phyloP scores from a whole-genome alignment of 2,329 filamentous ascomycete species.

The Orbilia ellipsospora region DNA sequence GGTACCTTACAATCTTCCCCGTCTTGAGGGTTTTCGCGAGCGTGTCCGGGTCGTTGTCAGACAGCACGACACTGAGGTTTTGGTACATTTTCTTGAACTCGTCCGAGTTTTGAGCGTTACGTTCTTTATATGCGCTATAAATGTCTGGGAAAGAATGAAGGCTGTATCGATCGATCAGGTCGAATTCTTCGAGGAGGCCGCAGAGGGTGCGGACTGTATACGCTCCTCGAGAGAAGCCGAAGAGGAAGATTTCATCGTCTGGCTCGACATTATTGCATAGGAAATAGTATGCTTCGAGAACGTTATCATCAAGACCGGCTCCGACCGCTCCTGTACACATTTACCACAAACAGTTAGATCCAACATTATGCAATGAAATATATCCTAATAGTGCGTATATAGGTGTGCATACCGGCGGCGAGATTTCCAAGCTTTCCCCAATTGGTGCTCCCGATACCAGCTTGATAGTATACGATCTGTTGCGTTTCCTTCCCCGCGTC shows the following conservation, averaged over 20 bases:
- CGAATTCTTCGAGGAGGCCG: constrained; percentile 47
- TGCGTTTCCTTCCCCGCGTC: constrained; percentile 37
- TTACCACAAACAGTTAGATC: background rate
- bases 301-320: constrained; percentile 62
- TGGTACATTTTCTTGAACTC: constrained; percentile 50
- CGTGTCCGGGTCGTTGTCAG: constrained; percentile 42
- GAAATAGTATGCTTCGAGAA: constrained; percentile 73
- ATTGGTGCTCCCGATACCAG: constrained; percentile 41
- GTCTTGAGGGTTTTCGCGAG: constrained; percentile 38
- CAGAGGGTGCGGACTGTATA: constrained; percentile 45
- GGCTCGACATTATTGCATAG: constrained; percentile 72
- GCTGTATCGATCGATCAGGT: constrained; percentile 52
- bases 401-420: constrained; percentile 30
- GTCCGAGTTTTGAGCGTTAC: constrained; percentile 34
- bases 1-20: constrained; percentile 45
- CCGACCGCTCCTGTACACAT: constrained; percentile 57
- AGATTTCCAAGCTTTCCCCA: constrained; percentile 62
- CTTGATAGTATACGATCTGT: constrained; percentile 47
- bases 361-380: background rate
- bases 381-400: background rate
- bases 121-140: constrained; percentile 48
- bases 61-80: constrained; percentile 37
- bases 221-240: constrained; percentile 48
- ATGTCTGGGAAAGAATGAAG: constrained; percentile 43
- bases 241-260: constrained; percentile 68